Conservation (phyloP, 805 yeast genomes). For the Lachancea fermentati region DNA sequence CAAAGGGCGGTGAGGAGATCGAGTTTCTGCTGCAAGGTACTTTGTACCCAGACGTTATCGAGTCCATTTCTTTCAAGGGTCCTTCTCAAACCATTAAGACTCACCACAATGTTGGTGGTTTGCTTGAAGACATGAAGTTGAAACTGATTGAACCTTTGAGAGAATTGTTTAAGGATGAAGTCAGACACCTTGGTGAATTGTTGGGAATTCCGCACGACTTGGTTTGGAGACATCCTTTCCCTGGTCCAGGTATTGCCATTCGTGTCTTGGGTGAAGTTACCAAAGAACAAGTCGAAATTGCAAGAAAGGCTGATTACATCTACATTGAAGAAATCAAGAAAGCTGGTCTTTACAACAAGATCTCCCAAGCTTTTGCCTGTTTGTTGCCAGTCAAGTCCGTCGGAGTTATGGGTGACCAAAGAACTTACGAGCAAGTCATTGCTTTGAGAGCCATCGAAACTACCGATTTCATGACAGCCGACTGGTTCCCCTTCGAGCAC, state of each 20-base stretch:
- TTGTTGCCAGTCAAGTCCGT: slow-evolving; percentile 96
- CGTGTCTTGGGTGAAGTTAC: slow-evolving; percentile 97
- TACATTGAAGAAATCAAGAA: slow-evolving; percentile 93
- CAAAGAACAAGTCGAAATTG: slow-evolving; percentile 86
- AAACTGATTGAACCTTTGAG: slow-evolving; percentile 97
- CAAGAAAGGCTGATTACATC: slow-evolving; percentile 94
- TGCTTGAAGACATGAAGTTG: slow-evolving; percentile 95
- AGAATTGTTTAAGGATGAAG: slow-evolving; percentile 98
- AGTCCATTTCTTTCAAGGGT: slow-evolving; percentile 97
- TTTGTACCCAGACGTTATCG: slow-evolving; percentile 96
- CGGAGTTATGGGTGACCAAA: slow-evolving; percentile 99
- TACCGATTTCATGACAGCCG: slow-evolving; percentile 98
- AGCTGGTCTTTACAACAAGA: slow-evolving; percentile 87
- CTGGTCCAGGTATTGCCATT: slow-evolving; percentile 99
- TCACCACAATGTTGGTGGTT: slow-evolving; percentile 98
- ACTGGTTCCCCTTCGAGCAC: slow-evolving; percentile 94
- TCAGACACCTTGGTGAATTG: slow-evolving; percentile 89
- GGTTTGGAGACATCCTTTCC: slow-evolving; percentile 99
- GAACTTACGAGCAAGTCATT: slow-evolving; percentile 98
- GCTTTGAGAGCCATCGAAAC: slow-evolving; percentile 98
- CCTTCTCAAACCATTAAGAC: slow-evolving; percentile 99
- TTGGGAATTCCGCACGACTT: slow-evolving; percentile 94
- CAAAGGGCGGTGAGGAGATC: slow-evolving; percentile 82
- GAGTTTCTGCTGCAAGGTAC: slow-evolving; percentile 96
- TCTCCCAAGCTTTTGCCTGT: slow-evolving; percentile 97